Percentiles rank a stretch among this genome's conserved stretches.
Conservation (phyloP, 148 eudicot genomes). For the Chenopodium suecicum region DNA sequence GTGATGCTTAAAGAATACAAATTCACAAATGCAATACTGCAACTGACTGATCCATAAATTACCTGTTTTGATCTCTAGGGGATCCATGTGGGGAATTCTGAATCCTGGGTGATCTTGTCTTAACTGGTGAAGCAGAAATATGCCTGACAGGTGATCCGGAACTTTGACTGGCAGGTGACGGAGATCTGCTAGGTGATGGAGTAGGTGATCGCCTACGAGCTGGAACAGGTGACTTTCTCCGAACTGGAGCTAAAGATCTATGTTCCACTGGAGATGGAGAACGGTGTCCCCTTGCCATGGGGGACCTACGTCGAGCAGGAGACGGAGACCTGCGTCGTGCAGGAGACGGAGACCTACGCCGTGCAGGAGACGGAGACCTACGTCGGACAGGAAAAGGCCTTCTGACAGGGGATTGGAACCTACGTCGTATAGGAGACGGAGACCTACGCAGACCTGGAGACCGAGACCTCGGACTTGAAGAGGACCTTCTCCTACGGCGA, state of each 20-base stretch:
- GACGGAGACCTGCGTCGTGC: conserved; percentile 44
- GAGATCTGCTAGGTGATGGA: conserved; percentile 41
- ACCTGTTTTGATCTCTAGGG: conserved; percentile 58
- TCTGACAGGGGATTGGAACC: conserved; percentile 50
- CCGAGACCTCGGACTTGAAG: conserved; percentile 37
- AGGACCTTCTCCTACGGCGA: conserved; percentile 31
- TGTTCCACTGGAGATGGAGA: conserved; percentile 39
- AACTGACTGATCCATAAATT: conserved; percentile 2
- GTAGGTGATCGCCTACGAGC: conserved; percentile 43
- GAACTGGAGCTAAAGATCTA: conserved; percentile 37
- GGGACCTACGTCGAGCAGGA: conserved; percentile 41
- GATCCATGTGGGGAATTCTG: conserved; percentile 42
- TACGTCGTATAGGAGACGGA: conserved; percentile 46
- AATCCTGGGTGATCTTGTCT: conserved; percentile 42
- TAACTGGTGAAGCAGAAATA: conserved; percentile 39
- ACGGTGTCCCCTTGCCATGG: conserved; percentile 38
- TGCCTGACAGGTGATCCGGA: conserved; percentile 49
- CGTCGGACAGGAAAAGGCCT: conserved; percentile 46
- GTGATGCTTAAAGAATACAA: neutral
- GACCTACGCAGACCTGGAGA: conserved; percentile 39
- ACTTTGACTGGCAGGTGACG: conserved; percentile 40
- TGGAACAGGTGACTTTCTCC: conserved; percentile 48
- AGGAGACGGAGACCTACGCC: conserved; percentile 44
- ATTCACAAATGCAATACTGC: neutral
- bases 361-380: conserved; percentile 43